Evolutionary conservation across 371 early-diverging fungal species (phyloP).

Genomic region (Pancytospora epiphaga): DNA sequence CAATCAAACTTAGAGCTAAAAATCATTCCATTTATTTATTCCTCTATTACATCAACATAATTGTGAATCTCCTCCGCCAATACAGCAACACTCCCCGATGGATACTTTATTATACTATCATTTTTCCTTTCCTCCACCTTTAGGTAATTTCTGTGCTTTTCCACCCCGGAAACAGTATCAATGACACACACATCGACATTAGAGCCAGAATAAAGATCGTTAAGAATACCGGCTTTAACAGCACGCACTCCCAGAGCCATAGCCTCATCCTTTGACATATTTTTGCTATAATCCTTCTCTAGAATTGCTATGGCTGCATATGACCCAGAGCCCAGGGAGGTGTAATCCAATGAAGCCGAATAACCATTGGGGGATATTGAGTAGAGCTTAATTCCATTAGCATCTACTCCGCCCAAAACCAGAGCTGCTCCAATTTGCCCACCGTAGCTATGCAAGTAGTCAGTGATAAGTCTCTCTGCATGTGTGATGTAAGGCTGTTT

Average conservation of each 20-base stretch:
- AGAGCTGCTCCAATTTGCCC: conserved; percentile 91
- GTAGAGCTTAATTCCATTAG: conserved; percentile 74
- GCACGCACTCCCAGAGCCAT: conserved; percentile 80
- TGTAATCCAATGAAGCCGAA: conserved; percentile 82
- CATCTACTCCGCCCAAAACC: conserved; percentile 81
- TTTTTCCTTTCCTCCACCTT: conserved; percentile 44
- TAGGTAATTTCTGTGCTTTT: conserved; percentile 40
- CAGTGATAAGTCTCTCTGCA: conserved; percentile 66
- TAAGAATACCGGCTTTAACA: conserved; percentile 92
- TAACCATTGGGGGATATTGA: conserved; percentile 90
- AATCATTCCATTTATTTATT: conserved; percentile 8
- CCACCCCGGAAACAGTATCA: conserved; percentile 7
- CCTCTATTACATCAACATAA: conserved; percentile 40
- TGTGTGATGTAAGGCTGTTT: conserved; percentile 76
- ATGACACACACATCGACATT: conserved; percentile 76
- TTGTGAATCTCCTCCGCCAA: conserved; percentile 43
- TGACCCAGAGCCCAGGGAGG: conserved; percentile 92
- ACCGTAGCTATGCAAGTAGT: conserved; percentile 67
- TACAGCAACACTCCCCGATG: conserved; percentile 21
- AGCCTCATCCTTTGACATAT: conserved; percentile 79
- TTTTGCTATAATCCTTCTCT: conserved; percentile 72
- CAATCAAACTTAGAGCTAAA: too few species aligned
- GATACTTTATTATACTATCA: conserved; percentile 29
- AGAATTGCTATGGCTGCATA: conserved; percentile 91
- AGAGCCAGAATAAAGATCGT: conserved; percentile 94